Evolutionary conservation across 2,329 filamentous ascomycete species (phyloP).

Genomic region (Diaporthe helianthi): DNA sequence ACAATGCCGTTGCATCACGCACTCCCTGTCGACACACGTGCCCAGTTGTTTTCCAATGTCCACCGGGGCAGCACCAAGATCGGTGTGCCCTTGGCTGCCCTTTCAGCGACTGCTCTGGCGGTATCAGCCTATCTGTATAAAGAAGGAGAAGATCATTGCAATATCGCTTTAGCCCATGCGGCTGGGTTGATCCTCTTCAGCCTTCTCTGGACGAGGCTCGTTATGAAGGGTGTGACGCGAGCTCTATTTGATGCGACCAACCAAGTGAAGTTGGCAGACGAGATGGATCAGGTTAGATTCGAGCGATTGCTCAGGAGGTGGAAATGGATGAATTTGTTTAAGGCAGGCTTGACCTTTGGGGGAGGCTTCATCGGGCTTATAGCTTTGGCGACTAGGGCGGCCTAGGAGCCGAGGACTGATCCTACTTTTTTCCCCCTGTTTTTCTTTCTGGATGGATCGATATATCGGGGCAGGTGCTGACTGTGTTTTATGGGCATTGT

Average conservation of each 20-base stretch:
- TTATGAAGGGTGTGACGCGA: conserved; percentile 8
- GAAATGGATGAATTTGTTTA: conserved; percentile 17
- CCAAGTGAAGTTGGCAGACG: neutral
- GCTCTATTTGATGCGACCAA: neutral
- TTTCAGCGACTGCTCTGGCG: neutral
- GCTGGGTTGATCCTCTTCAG: neutral
- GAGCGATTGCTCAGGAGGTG: conserved; percentile 2
- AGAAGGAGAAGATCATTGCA: neutral
- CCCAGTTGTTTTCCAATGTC: neutral
- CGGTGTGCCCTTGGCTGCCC: conserved; percentile 2
- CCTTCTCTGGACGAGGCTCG: conserved; percentile 7
- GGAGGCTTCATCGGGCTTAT: neutral
- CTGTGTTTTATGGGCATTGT: conserved; percentile 9
- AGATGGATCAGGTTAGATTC: neutral
- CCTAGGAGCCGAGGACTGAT: too few relatives aligned
- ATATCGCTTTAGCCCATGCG: neutral
- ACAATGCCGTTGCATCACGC: neutral
- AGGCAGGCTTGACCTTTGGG: neutral
- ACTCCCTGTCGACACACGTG: conserved; percentile 12
- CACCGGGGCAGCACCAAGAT: conserved; percentile 4
- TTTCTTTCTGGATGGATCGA: neutral
- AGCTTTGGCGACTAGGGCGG: neutral
- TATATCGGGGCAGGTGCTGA: neutral
- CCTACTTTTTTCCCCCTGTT: too few relatives aligned
- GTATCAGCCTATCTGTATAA: neutral